A percentile compares a stretch with the other conserved stretches of the same genome.
These are phyloP conservation scores for Wickerhamiella azyma DNA, from an alignment of 805 yeast species.

Conservation along the genomic window DNA sequence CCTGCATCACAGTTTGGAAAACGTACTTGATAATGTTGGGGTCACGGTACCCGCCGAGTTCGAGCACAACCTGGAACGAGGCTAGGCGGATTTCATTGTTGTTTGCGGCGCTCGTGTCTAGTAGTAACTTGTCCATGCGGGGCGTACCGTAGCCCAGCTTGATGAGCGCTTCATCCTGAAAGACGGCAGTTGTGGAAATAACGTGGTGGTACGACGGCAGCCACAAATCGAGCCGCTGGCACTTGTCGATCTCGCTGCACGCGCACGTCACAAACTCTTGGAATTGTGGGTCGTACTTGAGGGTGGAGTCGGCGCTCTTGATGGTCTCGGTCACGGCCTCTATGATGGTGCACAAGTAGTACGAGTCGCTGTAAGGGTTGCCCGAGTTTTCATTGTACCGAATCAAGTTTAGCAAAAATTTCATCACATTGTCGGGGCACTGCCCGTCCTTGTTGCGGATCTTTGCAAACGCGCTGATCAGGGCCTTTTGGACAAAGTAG, in stretches of 20 bases:
- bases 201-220: slow-evolving; percentile 54
- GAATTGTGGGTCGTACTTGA: slow-evolving; percentile 9
- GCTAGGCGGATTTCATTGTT: slow-evolving; percentile 42
- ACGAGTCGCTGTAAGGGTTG: slow-evolving; percentile 62
- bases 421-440: slow-evolving; percentile 44
- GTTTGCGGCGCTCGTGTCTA: slow-evolving; percentile 36
- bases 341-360: slow-evolving; percentile 48
- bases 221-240: slow-evolving; percentile 74
- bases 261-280: slow-evolving; percentile 34
- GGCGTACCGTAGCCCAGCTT: slow-evolving; percentile 39
- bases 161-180: slow-evolving; percentile 47
- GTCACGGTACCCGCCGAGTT: slow-evolving; percentile 68
- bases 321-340: slow-evolving; percentile 36
- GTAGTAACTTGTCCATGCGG: slow-evolving; percentile 41
- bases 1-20: slow-evolving; percentile 43
- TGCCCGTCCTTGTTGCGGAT: slow-evolving; percentile 51
- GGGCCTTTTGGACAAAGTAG: slow-evolving; percentile 56
- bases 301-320: slow-evolving; percentile 10
- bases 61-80: slow-evolving; percentile 57
- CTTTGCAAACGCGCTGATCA: slow-evolving; percentile 46
- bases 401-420: slow-evolving; percentile 53
- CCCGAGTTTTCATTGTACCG: slow-evolving; percentile 76
- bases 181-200: slow-evolving; percentile 43
- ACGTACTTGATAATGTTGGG: slow-evolving; percentile 45
- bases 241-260: slow-evolving; percentile 55